Base-by-base conservation (phyloP, 116 monocot genomes). In the Cymodocea nodosa region DNA sequence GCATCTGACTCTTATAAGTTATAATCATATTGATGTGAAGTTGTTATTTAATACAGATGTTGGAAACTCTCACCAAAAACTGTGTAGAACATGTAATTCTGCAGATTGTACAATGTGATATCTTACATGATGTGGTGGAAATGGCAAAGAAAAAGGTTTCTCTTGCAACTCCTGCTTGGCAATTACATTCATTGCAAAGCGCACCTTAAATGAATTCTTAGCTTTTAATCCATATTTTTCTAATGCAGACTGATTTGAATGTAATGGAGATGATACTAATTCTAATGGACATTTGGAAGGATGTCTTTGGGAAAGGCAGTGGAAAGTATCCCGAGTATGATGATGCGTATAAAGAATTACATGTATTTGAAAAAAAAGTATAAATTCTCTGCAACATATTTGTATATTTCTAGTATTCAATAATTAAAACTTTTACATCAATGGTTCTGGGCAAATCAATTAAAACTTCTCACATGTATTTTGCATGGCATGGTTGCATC, bases 21-120 rank as follows among this genome's bases (percentile, higher is more conserved):
- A 51, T 51, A 54, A 14, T 48, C 1, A 15, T 24, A 15, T 24
- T 22, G 11, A 15, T 70, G 30, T 30, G 30, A 3, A 30, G 30
- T 30, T 30, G 15, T 20, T 65, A 52, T 12, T 48, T 69, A 55
- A 74, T 75, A 30, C 74, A 95, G 94, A 87, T 83, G 23, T 68
- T 95, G 55, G 94, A 95, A 73, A 90, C 94, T 70, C 77, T 95
- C 65, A 95, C 87, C 79, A 95, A 95, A 81, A 95, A 95, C 65
- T 95, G 94, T 75, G 94, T 90, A 23, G 94, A 95, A 7, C 44
- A 25, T 73, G 77, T 95, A 50, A 82, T 82, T 68, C 70, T 70
- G 30, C 90, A 85, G 74, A 95, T 95, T 56, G 63, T 83, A 56
- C 83, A 95, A 62, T 85, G 94, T 55, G 85, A 95, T 67, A 84